phyloP scores from a whole-genome alignment of 352 stramenopile genomes.

The Pythium scleroteichum region DNA sequence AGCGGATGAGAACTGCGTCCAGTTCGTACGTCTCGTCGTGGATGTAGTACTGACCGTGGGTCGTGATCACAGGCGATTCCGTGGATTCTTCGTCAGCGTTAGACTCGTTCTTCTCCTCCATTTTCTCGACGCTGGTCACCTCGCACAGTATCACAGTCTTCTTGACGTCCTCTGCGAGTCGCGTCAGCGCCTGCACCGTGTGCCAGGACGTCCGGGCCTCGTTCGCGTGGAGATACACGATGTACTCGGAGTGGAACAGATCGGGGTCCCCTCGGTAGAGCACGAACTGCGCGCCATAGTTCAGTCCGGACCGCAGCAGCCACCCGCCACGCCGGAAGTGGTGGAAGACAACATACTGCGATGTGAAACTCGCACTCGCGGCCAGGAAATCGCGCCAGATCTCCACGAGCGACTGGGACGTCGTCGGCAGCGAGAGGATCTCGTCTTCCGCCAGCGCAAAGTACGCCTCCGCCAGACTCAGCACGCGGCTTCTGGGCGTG shows the following conservation, averaged over 20 bases:
- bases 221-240: constrained; percentile 48
- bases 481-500: constrained; percentile 23
- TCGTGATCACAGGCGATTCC: constrained; percentile 1
- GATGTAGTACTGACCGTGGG: constrained; percentile 36
- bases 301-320: constrained; percentile 56
- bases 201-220: constrained; percentile 38
- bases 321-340: constrained; percentile 63
- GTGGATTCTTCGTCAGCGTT: not conserved
- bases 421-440: constrained; percentile 23
- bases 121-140: constrained; percentile 21
- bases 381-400: constrained; percentile 42
- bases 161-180: constrained; percentile 73
- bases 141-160: constrained; percentile 73
- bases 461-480: constrained; percentile 55
- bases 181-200: constrained; percentile 65
- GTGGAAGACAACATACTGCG: constrained; percentile 47
- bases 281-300: constrained; percentile 72
- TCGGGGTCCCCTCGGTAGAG: constrained; percentile 60
- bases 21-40: constrained; percentile 37
- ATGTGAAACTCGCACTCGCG: constrained; percentile 38
- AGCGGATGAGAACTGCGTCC: constrained; percentile 51
- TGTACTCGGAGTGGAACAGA: constrained; percentile 73
- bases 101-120: not conserved
- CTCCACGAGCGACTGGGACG: constrained; percentile 1
- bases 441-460: constrained; percentile 36